Base-by-base conservation (phyloP, 2,329 filamentous ascomycete genomes). In the Nothophoma quercina region DNA sequence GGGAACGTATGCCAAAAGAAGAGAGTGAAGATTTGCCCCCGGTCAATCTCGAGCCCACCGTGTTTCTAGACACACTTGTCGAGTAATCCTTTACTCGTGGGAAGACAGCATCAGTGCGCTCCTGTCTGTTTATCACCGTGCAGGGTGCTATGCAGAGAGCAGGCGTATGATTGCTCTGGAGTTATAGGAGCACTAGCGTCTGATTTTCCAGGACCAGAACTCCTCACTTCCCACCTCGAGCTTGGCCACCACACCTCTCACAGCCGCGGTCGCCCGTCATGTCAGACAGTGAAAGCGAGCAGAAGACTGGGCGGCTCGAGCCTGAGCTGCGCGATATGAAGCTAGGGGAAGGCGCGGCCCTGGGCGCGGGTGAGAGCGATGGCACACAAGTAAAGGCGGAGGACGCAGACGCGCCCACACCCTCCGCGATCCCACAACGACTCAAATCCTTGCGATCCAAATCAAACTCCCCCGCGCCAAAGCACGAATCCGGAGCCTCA, bases 291-390 rank as follows among this genome's bases (percentile, higher is more conserved):
- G 69, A 72, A 42, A 55, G 61, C 28, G 68, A 73, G 30, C 62
- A 59, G 30, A 72, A 74, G 53, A 67, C 71, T 16, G 69, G 69
- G 30, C 65, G 63, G 36, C 67, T 79, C 32, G 76, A 76, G 65
- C 75, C 75, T 16, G 76, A 78, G 63, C 69, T 79, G 51, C 73
- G 73, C 56, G 73, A 76, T 41, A 78, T 79, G 75, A 74, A 75
- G 62, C 61, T 80, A 57, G 77, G 77, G 67, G 76, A 76, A 70
- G 73, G 75, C 62, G 58, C 59, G 16, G 45, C 58, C 51, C 55
- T 29, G 30, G 46, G 51, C 41, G 51, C 52, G 36, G 58, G 58
- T 41, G 59, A 60, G 47, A 57, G 59, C 51, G 59, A 61, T 30
- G 55, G 55, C 47, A 51, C 53, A 34, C 61, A 55, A 45, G 67